phyloP scores from a whole-genome alignment of 495 filamentous ascomycete genomes.

The Penicillium samsonianum region DNA sequence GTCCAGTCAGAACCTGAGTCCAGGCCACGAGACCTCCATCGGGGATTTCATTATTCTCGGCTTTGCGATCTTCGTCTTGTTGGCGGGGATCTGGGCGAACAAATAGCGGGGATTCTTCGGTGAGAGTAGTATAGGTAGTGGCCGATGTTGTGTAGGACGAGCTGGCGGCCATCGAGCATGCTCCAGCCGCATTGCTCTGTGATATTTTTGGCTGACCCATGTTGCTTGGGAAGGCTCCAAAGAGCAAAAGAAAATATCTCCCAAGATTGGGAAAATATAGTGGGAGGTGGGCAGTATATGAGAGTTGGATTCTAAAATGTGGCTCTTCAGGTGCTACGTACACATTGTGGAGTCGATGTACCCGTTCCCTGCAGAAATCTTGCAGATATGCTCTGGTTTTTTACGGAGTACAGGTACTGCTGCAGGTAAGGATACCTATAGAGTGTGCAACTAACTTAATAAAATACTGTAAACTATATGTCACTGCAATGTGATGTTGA shows the following conservation, averaged over 20 bases:
- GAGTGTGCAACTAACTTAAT: background rate
- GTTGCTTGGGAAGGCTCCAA: background rate
- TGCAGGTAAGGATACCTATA: background rate
- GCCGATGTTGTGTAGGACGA: background rate
- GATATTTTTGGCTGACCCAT: constrained; percentile 1
- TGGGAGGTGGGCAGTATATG: background rate
- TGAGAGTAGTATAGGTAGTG: background rate
- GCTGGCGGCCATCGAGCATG: background rate
- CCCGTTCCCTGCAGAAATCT: constrained; percentile 5
- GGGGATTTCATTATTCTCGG: constrained; percentile 11
- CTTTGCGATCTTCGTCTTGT: constrained; percentile 6
- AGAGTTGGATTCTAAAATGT: background rate
- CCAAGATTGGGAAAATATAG: background rate
- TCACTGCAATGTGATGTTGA: background rate
- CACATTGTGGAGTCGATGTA: constrained; percentile 4
- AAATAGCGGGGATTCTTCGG: constrained; percentile 4
- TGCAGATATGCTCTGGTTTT: too few species aligned
- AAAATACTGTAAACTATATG: background rate
- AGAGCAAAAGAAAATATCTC: background rate
- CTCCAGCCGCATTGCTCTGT: background rate
- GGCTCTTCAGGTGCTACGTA: constrained; percentile 1
- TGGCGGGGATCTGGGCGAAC: background rate
- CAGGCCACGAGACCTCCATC: constrained; percentile 56
- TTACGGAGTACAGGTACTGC: background rate
- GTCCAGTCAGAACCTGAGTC: constrained; percentile 56